Evolutionary conservation across 768 basidiomycete genomes (phyloP).

Genomic region (Leccinum imitatum): DNA sequence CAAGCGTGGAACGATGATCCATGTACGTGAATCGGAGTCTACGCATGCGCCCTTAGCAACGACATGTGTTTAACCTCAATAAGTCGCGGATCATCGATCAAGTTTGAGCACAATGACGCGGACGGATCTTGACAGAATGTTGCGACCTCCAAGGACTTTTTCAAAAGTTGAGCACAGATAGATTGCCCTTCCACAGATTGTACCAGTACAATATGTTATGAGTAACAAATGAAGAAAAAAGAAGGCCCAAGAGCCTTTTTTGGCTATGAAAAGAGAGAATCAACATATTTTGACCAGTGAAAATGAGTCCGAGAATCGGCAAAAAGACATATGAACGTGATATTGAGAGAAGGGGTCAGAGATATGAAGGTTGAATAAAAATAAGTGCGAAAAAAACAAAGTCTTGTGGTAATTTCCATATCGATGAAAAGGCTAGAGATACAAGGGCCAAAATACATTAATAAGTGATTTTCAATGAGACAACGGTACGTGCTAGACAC

Average conservation of each 20-base stretch:
- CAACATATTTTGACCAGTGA: background rate
- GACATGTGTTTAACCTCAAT: background rate
- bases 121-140: background rate
- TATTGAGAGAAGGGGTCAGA: background rate
- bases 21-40: no score
- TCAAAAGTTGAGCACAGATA: background rate
- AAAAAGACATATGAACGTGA: background rate
- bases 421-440: slow-evolving; percentile 16
- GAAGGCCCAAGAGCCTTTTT: background rate
- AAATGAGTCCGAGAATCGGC: background rate
- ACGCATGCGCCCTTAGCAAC: no score
- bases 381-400: background rate
- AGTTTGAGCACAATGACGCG: background rate
- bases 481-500: slow-evolving; percentile 1
- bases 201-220: slow-evolving; percentile 3
- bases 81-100: background rate
- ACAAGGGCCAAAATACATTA: slow-evolving; percentile 9
- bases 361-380: background rate
- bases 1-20: no score
- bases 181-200: background rate
- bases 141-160: background rate
- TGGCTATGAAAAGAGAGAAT: background rate
- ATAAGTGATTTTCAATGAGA: background rate
- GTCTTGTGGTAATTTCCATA: background rate
- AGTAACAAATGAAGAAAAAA: background rate